These are phyloP conservation scores for Quercus wislizeni DNA, from an alignment of 306 rosid genomes.

Conservation along the genomic window DNA sequence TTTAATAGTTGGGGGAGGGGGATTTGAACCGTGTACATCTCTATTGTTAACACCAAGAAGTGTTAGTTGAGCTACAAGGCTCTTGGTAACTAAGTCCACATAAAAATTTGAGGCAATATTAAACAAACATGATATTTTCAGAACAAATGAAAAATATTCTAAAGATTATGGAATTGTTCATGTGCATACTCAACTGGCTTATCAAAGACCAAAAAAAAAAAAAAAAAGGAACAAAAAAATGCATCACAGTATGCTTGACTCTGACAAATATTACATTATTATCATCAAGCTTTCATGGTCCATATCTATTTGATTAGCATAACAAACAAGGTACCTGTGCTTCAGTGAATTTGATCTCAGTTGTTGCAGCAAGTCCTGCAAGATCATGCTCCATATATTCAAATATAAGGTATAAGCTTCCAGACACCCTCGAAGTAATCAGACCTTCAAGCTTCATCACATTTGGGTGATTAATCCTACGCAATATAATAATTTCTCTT, in stretches of 20 bases:
- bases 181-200: neutral
- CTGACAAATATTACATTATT: neutral
- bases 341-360: slow-evolving; percentile 65
- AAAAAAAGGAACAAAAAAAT: neutral
- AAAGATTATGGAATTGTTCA: neutral
- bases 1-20: no score
- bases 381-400: slow-evolving; percentile 96
- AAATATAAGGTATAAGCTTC: slow-evolving; percentile 80
- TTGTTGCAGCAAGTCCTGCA: slow-evolving; percentile 58
- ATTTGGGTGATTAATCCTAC: slow-evolving; percentile 90
- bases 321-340: slow-evolving; percentile 50
- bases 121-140: neutral
- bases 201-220: neutral
- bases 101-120: neutral
- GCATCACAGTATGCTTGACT: neutral
- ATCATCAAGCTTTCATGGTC: neutral
- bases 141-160: neutral
- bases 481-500: slow-evolving; percentile 62
- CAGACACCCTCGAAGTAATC: slow-evolving; percentile 77
- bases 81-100: no score
- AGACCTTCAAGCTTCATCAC: slow-evolving; percentile 90
- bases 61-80: no score
- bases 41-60: no score
- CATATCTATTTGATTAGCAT: neutral
- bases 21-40: no score